Percentiles rank a stretch among this genome's conserved stretches.
Conservation (phyloP, 768 basidiomycete genomes). For the Pleurotus eryngii region DNA sequence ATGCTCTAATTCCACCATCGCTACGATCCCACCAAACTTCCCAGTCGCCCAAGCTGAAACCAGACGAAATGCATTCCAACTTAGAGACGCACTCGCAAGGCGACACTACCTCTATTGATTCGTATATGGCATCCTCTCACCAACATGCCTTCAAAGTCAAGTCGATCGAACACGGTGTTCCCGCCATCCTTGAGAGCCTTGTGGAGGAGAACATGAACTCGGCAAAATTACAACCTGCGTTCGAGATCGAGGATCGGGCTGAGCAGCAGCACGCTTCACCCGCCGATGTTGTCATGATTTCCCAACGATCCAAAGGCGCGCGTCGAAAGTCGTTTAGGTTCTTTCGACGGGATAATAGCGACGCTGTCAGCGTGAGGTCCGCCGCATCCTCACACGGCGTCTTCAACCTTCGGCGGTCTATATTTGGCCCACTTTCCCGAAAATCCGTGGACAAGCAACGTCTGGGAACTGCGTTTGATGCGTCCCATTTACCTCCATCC, state of each 20-base stretch:
- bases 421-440: constrained; percentile 32
- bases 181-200: constrained; percentile 19
- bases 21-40: background rate
- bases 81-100: constrained; percentile 25
- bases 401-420: constrained; percentile 42
- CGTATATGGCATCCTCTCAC: constrained; percentile 13
- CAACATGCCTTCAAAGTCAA: constrained; percentile 14
- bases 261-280: background rate
- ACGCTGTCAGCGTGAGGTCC: background rate
- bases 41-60: constrained; percentile 2
- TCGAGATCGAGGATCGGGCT: background rate
- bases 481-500: constrained; percentile 36
- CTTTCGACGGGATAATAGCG: constrained; percentile 2
- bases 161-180: constrained; percentile 9
- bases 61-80: background rate
- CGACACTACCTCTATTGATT: constrained; percentile 17
- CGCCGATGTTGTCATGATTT: background rate
- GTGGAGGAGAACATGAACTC: constrained; percentile 4
- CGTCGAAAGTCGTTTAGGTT: constrained; percentile 2
- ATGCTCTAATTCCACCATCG: no score
- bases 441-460: constrained; percentile 19
- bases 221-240: background rate
- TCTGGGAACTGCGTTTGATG: constrained; percentile 21
- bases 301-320: background rate
- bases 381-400: constrained; percentile 16